These are phyloP conservation scores for Solanum corneliomulleri DNA, from an alignment of 257 asterid genomes.

Conservation along the genomic window DNA sequence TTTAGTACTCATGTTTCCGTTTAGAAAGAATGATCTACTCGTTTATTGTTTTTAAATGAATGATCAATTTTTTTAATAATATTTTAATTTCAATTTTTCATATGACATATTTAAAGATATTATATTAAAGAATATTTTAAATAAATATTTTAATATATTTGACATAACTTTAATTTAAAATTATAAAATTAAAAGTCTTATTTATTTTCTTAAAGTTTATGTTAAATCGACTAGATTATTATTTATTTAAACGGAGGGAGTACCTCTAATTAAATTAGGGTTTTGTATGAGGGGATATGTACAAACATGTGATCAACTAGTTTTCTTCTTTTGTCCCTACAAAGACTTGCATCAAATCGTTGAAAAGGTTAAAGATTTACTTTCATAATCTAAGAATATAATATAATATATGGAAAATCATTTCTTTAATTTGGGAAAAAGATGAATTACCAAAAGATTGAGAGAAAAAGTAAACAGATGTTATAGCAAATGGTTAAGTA, in stretches of 20 bases:
- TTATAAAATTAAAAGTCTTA: accelerated
- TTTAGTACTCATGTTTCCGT: no score
- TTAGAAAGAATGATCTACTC: accelerated
- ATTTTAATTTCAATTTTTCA: no score
- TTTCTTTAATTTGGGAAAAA: background rate
- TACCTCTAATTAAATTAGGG: background rate
- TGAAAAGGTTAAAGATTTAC: background rate
- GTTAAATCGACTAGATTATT: no score
- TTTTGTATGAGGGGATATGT: background rate
- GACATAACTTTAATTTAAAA: no score
- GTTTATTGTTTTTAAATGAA: no score
- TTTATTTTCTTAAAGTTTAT: no score
- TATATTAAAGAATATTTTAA: no score
- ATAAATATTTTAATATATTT: no score
- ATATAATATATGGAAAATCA: background rate
- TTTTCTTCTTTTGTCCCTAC: background rate
- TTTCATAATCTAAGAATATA: background rate
- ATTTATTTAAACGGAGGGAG: background rate
- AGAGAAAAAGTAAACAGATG: background rate
- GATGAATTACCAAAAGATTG: background rate
- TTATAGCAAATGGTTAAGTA: background rate
- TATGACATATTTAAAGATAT: no score
- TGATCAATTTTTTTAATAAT: no score
- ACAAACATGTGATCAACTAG: background rate
- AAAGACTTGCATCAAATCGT: background rate